Evolutionary conservation across 148 eudicot species (phyloP).

Genomic region (Agrostemma githago): DNA sequence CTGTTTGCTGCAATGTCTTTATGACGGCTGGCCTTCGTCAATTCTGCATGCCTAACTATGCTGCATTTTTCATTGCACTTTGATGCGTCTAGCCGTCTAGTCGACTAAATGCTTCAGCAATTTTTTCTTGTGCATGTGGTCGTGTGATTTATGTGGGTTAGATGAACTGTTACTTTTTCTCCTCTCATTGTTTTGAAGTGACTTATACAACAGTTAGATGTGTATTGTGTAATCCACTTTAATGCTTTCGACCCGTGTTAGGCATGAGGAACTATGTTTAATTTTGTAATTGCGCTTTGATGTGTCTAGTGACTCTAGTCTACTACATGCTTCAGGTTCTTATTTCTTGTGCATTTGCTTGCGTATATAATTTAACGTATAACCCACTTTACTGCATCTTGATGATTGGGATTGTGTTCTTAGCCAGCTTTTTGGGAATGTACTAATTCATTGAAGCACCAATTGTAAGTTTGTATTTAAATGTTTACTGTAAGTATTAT

Average conservation of each 20-base stretch:
- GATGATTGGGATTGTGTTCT: slow-evolving; percentile 16
- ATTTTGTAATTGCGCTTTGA: too few relatives aligned
- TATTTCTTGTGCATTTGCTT: too few relatives aligned
- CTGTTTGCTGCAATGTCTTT: slow-evolving; percentile 1
- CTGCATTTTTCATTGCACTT: background rate
- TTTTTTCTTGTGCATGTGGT: slow-evolving; percentile 10
- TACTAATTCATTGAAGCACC: slow-evolving; percentile 21
- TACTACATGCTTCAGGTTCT: too few relatives aligned
- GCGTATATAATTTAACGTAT: background rate
- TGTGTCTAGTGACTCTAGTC: too few relatives aligned
- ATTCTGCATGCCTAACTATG: background rate
- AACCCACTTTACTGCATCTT: background rate
- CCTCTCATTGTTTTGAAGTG: slow-evolving; percentile 3
- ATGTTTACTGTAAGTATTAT: background rate
- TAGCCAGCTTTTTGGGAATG: slow-evolving; percentile 21
- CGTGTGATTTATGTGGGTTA: background rate
- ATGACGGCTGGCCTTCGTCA: background rate
- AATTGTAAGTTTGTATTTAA: slow-evolving; percentile 22
- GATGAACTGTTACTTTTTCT: background rate
- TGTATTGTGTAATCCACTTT: background rate
- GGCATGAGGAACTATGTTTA: too few relatives aligned
- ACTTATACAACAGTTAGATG: background rate
- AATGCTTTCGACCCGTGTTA: background rate
- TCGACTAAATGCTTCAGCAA: background rate
- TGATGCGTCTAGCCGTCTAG: background rate